A percentile compares a stretch with the other conserved stretches of the same genome.
Conservation (phyloP, 495 filamentous ascomycete genomes). For the Annulohypoxylon stygium region DNA sequence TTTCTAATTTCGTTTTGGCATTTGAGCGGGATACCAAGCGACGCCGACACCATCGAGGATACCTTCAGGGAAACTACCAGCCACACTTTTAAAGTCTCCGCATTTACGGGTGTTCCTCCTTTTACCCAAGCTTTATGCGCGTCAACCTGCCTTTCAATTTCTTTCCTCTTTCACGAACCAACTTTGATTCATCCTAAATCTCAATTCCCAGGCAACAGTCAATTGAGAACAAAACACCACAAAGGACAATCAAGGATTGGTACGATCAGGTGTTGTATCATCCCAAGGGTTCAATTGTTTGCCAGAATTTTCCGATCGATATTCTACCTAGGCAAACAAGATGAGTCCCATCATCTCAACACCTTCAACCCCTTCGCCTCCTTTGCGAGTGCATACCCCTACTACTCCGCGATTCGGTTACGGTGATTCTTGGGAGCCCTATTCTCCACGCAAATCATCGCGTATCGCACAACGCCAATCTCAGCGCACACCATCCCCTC, state of each 20-base stretch:
- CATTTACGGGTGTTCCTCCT: not conserved
- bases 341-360: slow-evolving; percentile 49
- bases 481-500: slow-evolving; percentile 61
- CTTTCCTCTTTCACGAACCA: not conserved
- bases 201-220: not conserved
- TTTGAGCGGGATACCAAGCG: not conserved
- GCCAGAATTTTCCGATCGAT: not conserved
- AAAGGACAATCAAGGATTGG: not conserved
- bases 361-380: slow-evolving; percentile 72
- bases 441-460: slow-evolving; percentile 70
- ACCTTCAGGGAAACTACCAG: not conserved
- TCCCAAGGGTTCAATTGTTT: slow-evolving; percentile 6
- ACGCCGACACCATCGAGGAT: not conserved
- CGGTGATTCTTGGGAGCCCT: slow-evolving; percentile 78
- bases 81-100: not conserved
- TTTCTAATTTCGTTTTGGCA: slow-evolving; percentile 10
- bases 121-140: not conserved
- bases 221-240: not conserved
- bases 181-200: not conserved
- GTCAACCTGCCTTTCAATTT: not conserved
- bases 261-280: not conserved
- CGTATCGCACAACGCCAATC: slow-evolving; percentile 60
- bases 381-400: slow-evolving; percentile 72
- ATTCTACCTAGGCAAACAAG: slow-evolving; percentile 20
- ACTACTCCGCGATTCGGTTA: slow-evolving; percentile 79